These are phyloP conservation scores for Helotiales sp. DNA, from an alignment of 2,329 filamentous ascomycete species.

Conservation along the genomic window DNA sequence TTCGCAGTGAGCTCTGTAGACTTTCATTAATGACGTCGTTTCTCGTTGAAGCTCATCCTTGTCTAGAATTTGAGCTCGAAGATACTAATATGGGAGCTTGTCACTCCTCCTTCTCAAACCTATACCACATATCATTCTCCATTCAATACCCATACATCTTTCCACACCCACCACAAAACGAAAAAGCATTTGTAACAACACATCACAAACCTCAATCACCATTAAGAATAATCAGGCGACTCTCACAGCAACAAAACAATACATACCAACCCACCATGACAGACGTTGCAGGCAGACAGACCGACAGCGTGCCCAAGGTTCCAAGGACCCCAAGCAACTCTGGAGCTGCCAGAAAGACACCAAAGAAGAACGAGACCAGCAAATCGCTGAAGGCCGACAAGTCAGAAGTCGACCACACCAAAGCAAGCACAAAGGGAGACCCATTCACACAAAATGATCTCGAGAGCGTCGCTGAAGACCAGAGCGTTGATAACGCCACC, in stretches of 20 bases:
- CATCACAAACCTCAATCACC: conserved; percentile 10
- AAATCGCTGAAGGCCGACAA: not conserved
- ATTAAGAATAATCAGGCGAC: not conserved
- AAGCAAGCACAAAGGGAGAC: conserved; percentile 3
- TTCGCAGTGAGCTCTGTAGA: not conserved
- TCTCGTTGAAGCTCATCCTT: conserved; percentile 6
- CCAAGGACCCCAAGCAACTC: conserved; percentile 20
- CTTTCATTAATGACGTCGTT: conserved; percentile 27
- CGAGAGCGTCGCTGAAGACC: conserved; percentile 7
- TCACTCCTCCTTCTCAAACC: not conserved
- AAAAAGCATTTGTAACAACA: conserved; percentile 4
- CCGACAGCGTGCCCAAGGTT: conserved; percentile 23
- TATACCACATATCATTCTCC: conserved; percentile 14
- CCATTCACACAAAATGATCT: conserved; percentile 5
- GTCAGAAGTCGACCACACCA: conserved; percentile 6
- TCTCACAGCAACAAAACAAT: not conserved
- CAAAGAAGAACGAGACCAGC: conserved; percentile 8
- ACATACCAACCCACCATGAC: conserved; percentile 30
- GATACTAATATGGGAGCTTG: conserved; percentile 9
- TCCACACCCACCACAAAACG: not conserved
- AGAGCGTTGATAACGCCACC: not conserved
- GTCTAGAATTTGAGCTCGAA: not conserved
- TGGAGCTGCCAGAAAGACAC: conserved; percentile 11
- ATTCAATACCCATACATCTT: not conserved
- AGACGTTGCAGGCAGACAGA: conserved; percentile 26